Percentiles rank a stretch among this genome's conserved stretches.
phyloP scores from a whole-genome alignment of 2,329 filamentous ascomycete species.

The Alternaria consortialis region DNA sequence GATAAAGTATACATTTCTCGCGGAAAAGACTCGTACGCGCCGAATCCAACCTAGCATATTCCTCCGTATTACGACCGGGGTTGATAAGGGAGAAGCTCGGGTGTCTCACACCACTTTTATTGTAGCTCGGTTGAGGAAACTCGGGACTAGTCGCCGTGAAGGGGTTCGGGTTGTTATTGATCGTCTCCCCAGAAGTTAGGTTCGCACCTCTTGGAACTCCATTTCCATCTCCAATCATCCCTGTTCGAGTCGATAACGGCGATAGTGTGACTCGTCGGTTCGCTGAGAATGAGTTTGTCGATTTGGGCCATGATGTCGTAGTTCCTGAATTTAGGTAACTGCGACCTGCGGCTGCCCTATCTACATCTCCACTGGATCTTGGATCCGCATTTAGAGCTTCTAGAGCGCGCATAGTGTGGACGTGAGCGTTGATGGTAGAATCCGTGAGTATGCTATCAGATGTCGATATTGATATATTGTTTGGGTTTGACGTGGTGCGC shows the following conservation, averaged over 20 bases:
- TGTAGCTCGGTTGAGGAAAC: not conserved
- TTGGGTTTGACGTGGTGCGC: slow-evolving; percentile 11
- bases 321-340: slow-evolving; percentile 17
- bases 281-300: slow-evolving; percentile 24
- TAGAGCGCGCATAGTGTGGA: slow-evolving; percentile 39
- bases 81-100: not conserved
- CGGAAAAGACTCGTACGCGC: slow-evolving; percentile 1
- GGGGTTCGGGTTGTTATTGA: too few species aligned
- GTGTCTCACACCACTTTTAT: not conserved
- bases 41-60: slow-evolving; percentile 16
- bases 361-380: not conserved
- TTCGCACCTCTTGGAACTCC: too few species aligned
- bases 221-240: too few species aligned
- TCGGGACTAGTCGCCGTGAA: not conserved
- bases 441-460: slow-evolving; percentile 38
- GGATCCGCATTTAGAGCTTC: slow-evolving; percentile 31
- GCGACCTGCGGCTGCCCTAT: not conserved
- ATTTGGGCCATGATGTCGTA: slow-evolving; percentile 15
- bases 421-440: slow-evolving; percentile 43
- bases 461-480: slow-evolving; percentile 11
- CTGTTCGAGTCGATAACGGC: slow-evolving; percentile 1
- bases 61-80: not conserved
- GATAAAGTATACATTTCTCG: not conserved
- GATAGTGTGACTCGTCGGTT: slow-evolving; percentile 27
- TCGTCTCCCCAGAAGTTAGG: too few species aligned